These are phyloP conservation scores for Metschnikowia borealis DNA, from an alignment of 805 yeast genomes.

Conservation along the genomic window DNA sequence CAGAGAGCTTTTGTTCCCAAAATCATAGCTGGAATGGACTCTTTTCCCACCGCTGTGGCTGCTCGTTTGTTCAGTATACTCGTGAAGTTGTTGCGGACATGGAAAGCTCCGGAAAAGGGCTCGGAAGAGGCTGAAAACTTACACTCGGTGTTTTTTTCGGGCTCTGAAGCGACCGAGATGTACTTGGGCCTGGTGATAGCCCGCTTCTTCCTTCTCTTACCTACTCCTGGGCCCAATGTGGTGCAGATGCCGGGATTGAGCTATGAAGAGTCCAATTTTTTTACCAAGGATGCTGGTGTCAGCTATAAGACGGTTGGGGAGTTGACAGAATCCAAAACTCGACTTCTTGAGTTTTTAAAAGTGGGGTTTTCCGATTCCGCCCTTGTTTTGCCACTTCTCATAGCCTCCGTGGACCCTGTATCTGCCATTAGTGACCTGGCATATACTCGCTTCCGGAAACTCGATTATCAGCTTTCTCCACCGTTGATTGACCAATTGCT, in stretches of 20 bases:
- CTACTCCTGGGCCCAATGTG: conserved; percentile 29
- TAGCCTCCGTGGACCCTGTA: conserved; percentile 61
- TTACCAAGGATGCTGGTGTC: conserved; percentile 68
- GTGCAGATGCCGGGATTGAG: conserved; percentile 61
- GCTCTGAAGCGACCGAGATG: conserved; percentile 42
- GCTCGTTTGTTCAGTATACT: conserved; percentile 63
- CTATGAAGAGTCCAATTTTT: conserved; percentile 51
- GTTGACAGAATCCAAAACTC: conserved; percentile 30
- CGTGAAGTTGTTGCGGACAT: conserved; percentile 46
- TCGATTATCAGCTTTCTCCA: conserved; percentile 51
- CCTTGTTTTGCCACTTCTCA: conserved; percentile 47
- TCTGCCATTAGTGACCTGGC: conserved; percentile 56
- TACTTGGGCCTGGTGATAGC: conserved; percentile 44
- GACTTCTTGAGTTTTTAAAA: conserved; percentile 36
- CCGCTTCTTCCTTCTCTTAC: conserved; percentile 54
- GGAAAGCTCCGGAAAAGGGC: conserved; percentile 49
- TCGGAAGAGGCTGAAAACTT: conserved; percentile 38
- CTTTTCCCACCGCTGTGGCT: conserved; percentile 29
- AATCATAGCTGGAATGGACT: conserved; percentile 45
- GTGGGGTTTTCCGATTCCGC: conserved; percentile 36
- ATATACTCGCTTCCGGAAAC: conserved; percentile 46
- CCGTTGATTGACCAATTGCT: conserved; percentile 43
- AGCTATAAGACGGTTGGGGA: conserved; percentile 46
- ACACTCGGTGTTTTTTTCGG: conserved; percentile 33
- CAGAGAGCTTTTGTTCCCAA: conserved; percentile 43